A percentile compares a stretch with the other conserved stretches of the same genome.
Conservation (phyloP, 1,284 basidiomycete species). For the Trichosporon asahii region DNA sequence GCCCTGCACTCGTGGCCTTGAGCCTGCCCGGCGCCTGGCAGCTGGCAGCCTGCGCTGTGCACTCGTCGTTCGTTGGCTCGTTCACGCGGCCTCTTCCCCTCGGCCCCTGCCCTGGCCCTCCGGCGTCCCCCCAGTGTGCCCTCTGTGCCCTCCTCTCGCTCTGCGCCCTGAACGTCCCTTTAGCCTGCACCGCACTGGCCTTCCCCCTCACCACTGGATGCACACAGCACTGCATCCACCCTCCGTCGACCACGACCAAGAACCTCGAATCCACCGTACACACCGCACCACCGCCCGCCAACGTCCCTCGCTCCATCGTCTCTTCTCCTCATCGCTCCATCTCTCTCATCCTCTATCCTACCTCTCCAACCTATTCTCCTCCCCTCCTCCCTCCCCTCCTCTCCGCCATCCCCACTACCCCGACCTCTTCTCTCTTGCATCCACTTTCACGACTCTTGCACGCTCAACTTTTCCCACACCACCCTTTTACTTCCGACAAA, state of each 20-base stretch:
- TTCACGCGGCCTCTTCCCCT: not conserved
- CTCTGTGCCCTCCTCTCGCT: not conserved
- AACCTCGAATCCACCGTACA: not conserved
- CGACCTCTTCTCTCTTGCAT: not conserved
- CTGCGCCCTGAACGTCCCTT: constrained; percentile 1
- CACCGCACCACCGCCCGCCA: not conserved
- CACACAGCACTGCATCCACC: not conserved
- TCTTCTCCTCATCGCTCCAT: not conserved
- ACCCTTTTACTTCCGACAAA: not conserved
- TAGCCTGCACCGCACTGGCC: constrained; percentile 9
- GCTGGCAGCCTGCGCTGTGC: not conserved
- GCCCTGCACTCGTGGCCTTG: not conserved
- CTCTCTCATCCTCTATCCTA: constrained; percentile 3
- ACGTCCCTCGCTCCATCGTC: not conserved
- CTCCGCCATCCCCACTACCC: not conserved
- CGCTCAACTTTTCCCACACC: not conserved
- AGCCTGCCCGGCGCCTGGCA: too few relatives aligned
- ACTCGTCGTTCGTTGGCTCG: constrained; percentile 4
- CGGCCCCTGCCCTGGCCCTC: not conserved
- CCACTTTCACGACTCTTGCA: constrained; percentile 3
- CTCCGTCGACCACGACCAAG: not conserved
- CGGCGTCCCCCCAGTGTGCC: not conserved
- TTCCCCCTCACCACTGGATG: constrained; percentile 6
- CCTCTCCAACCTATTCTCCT: constrained; percentile 6
- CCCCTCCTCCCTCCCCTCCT: constrained; percentile 1